Evolutionary conservation across 2,329 filamentous ascomycete genomes (phyloP), one percentile per base, ranked within the genome.

Genomic region (Xylariaceae sp.): DNA sequence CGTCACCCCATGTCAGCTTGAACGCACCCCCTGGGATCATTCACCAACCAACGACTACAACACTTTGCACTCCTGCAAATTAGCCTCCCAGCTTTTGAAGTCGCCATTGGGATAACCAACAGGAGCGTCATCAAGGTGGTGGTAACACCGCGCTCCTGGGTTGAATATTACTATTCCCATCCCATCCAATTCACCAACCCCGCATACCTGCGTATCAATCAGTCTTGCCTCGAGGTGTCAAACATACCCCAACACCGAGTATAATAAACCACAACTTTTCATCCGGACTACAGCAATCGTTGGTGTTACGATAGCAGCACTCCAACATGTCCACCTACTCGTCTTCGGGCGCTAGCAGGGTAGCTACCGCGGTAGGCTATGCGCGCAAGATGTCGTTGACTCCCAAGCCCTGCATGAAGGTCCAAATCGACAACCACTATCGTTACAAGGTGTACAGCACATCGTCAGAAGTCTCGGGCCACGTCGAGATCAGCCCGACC

Each of bases 381-480:
- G 44, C 43, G 34, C 50, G 50, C 38, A 53, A 44, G 28, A 36
- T 57, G 12, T 41, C 50, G 17, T 38, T 49, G 15, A 29, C 40
- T 4, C 37, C 44, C 40, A 66, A 62, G 52, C 55, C 68, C 29
- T 63, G 57, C 52, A 68, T 79, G 53, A 63, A 65, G 33, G 64
- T 81, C 57, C 62, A 66, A 38, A 65, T 81, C 38, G 64, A 75
- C 52, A 66, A 72, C 57, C 73, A 80, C 64, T 78, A 68, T 60
- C 66, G 52, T 47, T 69, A 72, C 54, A 77, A 74, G 57, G 67
- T 78, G 35, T 81, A 79, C 60, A 77, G 73, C 4, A 73, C 76
- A 1, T 68, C 68, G n/a, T 74, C 74, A 12, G 60, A 66, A 46
- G 63, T 81, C 37, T 62, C 66, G 9, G 77, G 77, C 39, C 62